Evolutionary conservation across 2,329 filamentous ascomycete species (phyloP).

Genomic region (Teratosphaeria zuluensis): DNA sequence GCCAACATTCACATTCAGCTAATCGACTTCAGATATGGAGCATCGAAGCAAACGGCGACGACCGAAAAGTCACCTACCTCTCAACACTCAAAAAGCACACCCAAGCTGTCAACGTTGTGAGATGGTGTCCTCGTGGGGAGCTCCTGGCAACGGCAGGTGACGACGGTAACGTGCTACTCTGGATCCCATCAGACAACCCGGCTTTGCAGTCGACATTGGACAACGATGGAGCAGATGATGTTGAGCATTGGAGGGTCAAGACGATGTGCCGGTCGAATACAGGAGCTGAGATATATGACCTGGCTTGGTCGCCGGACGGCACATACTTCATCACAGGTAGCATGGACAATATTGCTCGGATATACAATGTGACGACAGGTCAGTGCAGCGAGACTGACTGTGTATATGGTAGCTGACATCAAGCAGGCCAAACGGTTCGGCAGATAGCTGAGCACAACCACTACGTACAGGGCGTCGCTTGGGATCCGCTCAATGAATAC

Average conservation of each 20-base stretch:
- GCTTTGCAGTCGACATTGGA: constrained; percentile 57
- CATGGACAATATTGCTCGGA: constrained; percentile 97
- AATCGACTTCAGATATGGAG: constrained; percentile 66
- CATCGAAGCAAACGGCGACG: constrained; percentile 73
- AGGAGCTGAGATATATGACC: constrained; percentile 92
- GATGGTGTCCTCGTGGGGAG: constrained; percentile 91
- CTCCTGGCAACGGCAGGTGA: constrained; percentile 90
- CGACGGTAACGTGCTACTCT: constrained; percentile 92
- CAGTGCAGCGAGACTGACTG: constrained; percentile 21
- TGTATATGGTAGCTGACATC: constrained; percentile 7
- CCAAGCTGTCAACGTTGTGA: constrained; percentile 94
- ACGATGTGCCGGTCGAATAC: constrained; percentile 88
- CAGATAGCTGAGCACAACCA: constrained; percentile 97
- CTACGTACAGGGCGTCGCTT: constrained; percentile 95
- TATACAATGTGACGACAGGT: constrained; percentile 92
- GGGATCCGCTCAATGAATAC: constrained; percentile 97
- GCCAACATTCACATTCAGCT: constrained; percentile 1
- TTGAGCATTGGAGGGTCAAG: constrained; percentile 93
- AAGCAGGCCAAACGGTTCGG: constrained; percentile 57
- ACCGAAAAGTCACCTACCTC: constrained; percentile 82
- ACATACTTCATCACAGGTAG: constrained; percentile 95
- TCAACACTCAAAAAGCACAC: constrained; percentile 89
- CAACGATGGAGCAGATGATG: constrained; percentile 75
- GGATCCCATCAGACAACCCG: constrained; percentile 77
- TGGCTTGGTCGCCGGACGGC: constrained; percentile 98